Evolutionary conservation across 2,329 filamentous ascomycete species (phyloP).

Genomic region (Coleophoma crateriformis): DNA sequence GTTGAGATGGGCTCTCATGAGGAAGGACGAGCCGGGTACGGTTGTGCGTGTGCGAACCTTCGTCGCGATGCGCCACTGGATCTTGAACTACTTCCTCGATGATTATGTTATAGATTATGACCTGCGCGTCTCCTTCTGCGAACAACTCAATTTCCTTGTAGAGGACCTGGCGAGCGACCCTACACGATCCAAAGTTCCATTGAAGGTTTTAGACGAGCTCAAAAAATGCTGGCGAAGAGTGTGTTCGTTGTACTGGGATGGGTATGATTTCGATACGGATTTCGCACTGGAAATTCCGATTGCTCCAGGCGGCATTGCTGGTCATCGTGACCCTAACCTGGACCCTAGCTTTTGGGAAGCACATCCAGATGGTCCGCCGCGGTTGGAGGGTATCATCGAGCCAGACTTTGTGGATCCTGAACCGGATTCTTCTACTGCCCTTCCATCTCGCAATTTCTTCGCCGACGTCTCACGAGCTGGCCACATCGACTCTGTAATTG

Average conservation of each 20-base stretch:
- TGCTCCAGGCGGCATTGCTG: slow-evolving; percentile 67
- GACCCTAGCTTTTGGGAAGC: slow-evolving; percentile 50
- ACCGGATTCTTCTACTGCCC: slow-evolving; percentile 9
- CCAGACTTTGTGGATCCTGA: slow-evolving; percentile 21
- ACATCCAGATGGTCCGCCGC: slow-evolving; percentile 34
- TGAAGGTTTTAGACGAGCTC: slow-evolving; percentile 88
- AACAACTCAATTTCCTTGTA: slow-evolving; percentile 66
- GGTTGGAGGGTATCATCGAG: slow-evolving; percentile 35
- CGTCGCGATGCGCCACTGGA: slow-evolving; percentile 93
- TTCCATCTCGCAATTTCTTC: slow-evolving; percentile 34
- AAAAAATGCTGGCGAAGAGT: slow-evolving; percentile 97
- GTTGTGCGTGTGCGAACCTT: slow-evolving; percentile 96
- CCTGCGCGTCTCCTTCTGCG: slow-evolving; percentile 73
- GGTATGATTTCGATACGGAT: slow-evolving; percentile 56
- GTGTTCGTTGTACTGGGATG: slow-evolving; percentile 86
- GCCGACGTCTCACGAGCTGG: slow-evolving; percentile 41
- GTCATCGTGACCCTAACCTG: slow-evolving; percentile 48
- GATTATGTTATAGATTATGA: slow-evolving; percentile 78
- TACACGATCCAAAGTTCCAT: slow-evolving; percentile 42
- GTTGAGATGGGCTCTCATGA: slow-evolving; percentile 77
- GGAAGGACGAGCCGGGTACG: slow-evolving; percentile 77
- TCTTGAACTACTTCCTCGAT: slow-evolving; percentile 94
- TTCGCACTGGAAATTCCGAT: slow-evolving; percentile 62
- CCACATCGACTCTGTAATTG: slow-evolving; percentile 41
- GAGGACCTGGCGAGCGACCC: slow-evolving; percentile 45